Base-by-base conservation (phyloP, 805 yeast species). In the Lipomyces mesembrius region DNA sequence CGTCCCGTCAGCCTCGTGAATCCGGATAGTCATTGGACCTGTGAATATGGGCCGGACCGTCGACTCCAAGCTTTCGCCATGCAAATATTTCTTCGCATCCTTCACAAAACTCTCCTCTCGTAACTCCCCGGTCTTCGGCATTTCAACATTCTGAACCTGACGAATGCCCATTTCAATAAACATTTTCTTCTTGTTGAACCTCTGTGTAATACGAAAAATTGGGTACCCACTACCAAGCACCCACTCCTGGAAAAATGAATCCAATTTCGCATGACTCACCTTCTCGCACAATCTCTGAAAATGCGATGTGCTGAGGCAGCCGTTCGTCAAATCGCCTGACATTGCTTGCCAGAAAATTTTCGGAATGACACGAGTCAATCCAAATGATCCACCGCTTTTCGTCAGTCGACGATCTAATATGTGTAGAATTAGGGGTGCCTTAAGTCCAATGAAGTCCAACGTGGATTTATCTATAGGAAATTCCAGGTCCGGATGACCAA, bases 1-100 rank as follows among this genome's bases (percentile, higher is more conserved):
- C 0, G 98, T 92, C 8, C 99, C 99, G 77, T 95, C 98, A 0
- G 97, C 96, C 75, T 95, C 99, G 76, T 95, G 99, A 49, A 95
- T 93, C 74, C 99, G 82, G 49, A 95, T 91, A 0, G 99, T 95
- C 90, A 95, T 91, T 0, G 98, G 97, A 0, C 99, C 99, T 0
- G 91, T 84, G 74, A 93, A 91, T 1, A 88, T 83, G 0, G 79
- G 77, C 58, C 75, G 76, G 8, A 74, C 74, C 8, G 67, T 49
- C 32, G 59, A 55, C 14, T 66, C 61, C 2, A 53, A 62, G 20
- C 32, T 65, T n/a, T 52, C 60, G 17, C 65, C 69, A 12, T 61
- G 67, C 12, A 76, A 57, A 29, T 75, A 75, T 12, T 72, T 62
- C 20, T 73, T 72, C 2, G 86, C 83, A 56, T 80, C 80, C n/a